Evolutionary conservation across 2,329 filamentous ascomycete genomes (phyloP).

Genomic region (Canariomyces notabilis): DNA sequence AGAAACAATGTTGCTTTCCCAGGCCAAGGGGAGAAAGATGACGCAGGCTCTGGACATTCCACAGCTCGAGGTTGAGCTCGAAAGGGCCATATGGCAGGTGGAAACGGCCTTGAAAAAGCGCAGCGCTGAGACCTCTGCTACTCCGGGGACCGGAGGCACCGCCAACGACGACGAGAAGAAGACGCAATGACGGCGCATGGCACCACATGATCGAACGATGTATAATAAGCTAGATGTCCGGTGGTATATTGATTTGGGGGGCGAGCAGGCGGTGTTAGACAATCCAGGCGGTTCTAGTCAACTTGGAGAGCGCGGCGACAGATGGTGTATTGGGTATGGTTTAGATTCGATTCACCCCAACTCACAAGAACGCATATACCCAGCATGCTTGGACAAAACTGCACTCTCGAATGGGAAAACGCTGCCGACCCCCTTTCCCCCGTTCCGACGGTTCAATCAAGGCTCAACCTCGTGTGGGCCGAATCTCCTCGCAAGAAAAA

Average conservation of each 20-base stretch:
- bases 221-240: constrained; percentile 12
- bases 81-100: constrained; percentile 72
- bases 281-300: background rate
- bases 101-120: constrained; percentile 43
- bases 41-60: constrained; percentile 58
- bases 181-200: constrained; percentile 14
- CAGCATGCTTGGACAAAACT: too few relatives aligned
- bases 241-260: background rate
- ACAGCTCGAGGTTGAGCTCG: constrained; percentile 66
- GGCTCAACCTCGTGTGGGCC: too few relatives aligned
- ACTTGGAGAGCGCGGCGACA: background rate
- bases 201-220: constrained; percentile 12
- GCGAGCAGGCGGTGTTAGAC: background rate
- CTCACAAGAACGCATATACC: too few relatives aligned
- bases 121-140: constrained; percentile 21
- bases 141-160: constrained; percentile 9
- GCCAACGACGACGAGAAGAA: constrained; percentile 18
- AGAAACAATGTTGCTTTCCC: constrained; percentile 39
- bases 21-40: constrained; percentile 31
- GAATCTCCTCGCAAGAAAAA: background rate
- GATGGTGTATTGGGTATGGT: background rate
- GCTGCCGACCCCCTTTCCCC: background rate
- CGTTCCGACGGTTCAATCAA: too few relatives aligned
- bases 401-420: too few relatives aligned
- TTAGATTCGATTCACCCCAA: background rate